Evolutionary conservation across 495 filamentous ascomycete species (phyloP).

Genomic region (Sordaria brevicollis): DNA sequence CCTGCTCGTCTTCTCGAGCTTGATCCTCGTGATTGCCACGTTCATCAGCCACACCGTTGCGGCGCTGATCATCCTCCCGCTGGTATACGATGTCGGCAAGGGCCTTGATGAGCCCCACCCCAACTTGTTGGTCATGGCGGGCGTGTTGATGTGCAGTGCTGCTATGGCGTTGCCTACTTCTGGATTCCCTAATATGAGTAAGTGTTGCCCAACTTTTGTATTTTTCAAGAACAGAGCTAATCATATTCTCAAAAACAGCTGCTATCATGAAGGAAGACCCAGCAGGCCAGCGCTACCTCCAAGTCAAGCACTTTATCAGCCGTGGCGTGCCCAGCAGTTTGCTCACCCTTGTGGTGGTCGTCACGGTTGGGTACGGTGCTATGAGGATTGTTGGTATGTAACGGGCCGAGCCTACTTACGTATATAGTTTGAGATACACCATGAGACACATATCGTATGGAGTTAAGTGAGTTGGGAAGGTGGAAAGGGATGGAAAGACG

Average conservation of each 20-base stretch:
- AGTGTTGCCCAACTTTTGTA: slow-evolving; percentile 25
- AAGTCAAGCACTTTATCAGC: slow-evolving; percentile 88
- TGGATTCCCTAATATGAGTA: slow-evolving; percentile 99
- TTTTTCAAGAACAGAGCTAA: neutral
- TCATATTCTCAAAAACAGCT: slow-evolving; percentile 38
- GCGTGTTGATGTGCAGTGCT: slow-evolving; percentile 54
- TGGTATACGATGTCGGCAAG: slow-evolving; percentile 76
- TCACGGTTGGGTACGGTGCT: slow-evolving; percentile 77
- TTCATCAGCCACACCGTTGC: slow-evolving; percentile 98
- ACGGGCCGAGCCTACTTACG: neutral
- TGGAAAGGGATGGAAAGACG: neutral
- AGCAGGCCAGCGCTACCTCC: slow-evolving; percentile 81
- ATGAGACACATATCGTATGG: neutral
- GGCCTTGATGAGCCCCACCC: slow-evolving; percentile 83
- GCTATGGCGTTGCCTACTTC: slow-evolving; percentile 89
- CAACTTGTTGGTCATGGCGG: slow-evolving; percentile 84
- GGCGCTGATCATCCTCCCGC: slow-evolving; percentile 85
- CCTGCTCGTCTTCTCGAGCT: slow-evolving; percentile 68
- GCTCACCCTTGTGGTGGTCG: slow-evolving; percentile 69
- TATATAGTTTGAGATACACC: neutral
- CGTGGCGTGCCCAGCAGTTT: slow-evolving; percentile 79
- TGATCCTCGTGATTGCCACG: slow-evolving; percentile 90
- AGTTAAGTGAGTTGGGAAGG: too few species aligned
- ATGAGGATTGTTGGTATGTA: slow-evolving; percentile 74
- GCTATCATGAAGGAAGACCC: slow-evolving; percentile 99